A percentile compares a stretch with the other conserved stretches of the same genome.
These are phyloP conservation scores for Irineochytrium annulatum DNA, from an alignment of 192 early-diverging fungal genomes.

Conservation along the genomic window DNA sequence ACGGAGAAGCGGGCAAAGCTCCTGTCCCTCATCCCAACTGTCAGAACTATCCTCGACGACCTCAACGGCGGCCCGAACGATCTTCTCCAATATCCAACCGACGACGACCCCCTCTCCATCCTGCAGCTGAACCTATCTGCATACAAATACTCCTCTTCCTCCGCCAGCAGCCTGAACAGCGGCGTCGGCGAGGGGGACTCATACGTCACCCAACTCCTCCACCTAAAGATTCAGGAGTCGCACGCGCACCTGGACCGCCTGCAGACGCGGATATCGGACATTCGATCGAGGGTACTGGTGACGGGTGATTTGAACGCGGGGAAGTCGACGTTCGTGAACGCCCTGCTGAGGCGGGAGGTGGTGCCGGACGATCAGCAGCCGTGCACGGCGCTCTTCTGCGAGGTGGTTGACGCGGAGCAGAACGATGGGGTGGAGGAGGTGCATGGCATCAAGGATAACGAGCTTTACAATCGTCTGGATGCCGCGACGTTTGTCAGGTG, in stretches of 20 bases:
- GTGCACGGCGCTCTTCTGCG: conserved; percentile 93
- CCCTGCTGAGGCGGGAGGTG: conserved; percentile 82
- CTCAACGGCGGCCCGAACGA: conserved; percentile 66
- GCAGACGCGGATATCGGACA: conserved; percentile 80
- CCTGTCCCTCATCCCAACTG: conserved; percentile 60
- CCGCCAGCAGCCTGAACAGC: background rate
- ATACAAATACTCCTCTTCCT: conserved; percentile 4
- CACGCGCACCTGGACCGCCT: conserved; percentile 70
- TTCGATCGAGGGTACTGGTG: conserved; percentile 87
- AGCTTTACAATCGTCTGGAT: conserved; percentile 66
- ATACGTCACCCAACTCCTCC: conserved; percentile 24
- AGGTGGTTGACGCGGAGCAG: conserved; percentile 88
- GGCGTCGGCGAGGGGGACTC: background rate
- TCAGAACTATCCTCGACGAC: conserved; percentile 62
- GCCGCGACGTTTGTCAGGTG: conserved; percentile 67
- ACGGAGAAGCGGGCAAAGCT: conserved; percentile 70
- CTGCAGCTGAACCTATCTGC: conserved; percentile 20
- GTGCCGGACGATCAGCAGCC: conserved; percentile 97
- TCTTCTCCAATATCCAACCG: background rate
- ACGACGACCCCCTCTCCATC: conserved; percentile 7
- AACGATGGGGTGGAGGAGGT: conserved; percentile 89
- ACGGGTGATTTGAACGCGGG: conserved; percentile 98
- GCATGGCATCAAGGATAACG: conserved; percentile 76
- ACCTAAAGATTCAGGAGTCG: conserved; percentile 18
- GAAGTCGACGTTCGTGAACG: conserved; percentile 96